Evolutionary conservation across 441 rosid species (phyloP), one percentile per base, ranked within the genome.

Genomic region (Mallotus japonicus): DNA sequence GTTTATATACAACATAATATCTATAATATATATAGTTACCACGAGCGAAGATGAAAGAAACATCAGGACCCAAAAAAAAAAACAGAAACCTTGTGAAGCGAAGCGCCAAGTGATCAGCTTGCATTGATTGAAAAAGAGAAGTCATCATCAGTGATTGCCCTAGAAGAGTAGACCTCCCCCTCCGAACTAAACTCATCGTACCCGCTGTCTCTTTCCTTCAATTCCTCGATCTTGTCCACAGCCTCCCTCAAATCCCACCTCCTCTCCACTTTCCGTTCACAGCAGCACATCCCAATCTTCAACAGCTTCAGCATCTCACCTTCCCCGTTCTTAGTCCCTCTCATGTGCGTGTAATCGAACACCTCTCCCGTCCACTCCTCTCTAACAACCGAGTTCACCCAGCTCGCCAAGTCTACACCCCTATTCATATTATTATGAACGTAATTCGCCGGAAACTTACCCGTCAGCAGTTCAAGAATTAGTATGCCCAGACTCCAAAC

Each of bases 281-380:
- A 90, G 65, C 99, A 91, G 34, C 93, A 81, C 94, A 92, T 85
- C 32, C 94, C 97, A 72, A 91, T 87, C 87, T 89, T 92, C 66
- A 95, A 77, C 78, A 95, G 74, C 83, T 90, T 91, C 76, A 87
- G 71, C 92, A 92, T 87, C 78, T 91, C 92, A 1, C 89, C 92
- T 79, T 92, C 90, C 0, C 88, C 82, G 8, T 82, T 86, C 75
- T 79, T 87, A 11, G 88, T 85, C 32, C 87, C 85, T 49, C 72
- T 80, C 93, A 95, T 90, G 44, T 88, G 92, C 83, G 85, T 88
- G n/a, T n/a, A n/a, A 74, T 92, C 99, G 56, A 94, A 90, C 68
- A 92, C 95, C 80, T 92, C 93, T 4, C 85, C 90, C 0, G 95
- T 92, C 98, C 96, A 89, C 79, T 91, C 96, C 12, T 90, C 95